Evolutionary conservation across 2,329 filamentous ascomycete genomes (phyloP).

Genomic region (Albifimbria verrucaria): DNA sequence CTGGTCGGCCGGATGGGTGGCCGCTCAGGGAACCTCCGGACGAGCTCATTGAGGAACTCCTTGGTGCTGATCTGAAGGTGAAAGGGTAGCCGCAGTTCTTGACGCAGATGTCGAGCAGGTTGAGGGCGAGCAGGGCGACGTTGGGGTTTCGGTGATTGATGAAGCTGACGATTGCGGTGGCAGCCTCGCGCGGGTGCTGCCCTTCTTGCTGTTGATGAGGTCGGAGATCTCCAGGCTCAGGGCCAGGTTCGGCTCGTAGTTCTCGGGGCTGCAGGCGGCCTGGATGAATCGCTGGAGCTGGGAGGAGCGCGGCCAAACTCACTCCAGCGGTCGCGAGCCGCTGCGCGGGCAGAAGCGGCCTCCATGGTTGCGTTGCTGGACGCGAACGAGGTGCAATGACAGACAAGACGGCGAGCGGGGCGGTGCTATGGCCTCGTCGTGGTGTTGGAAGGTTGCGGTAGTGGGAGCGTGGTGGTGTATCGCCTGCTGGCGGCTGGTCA

Average conservation of each 20-base stretch:
- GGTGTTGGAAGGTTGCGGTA: not conserved
- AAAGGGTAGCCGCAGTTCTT: slow-evolving; percentile 99
- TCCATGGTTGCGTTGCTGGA: slow-evolving; percentile 61
- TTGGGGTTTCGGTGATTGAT: slow-evolving; percentile 98
- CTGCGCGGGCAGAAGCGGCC: slow-evolving; percentile 92
- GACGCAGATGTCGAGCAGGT: slow-evolving; percentile 95
- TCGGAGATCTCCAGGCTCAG: slow-evolving; percentile 95
- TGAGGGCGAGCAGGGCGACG: slow-evolving; percentile 84
- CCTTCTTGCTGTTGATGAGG: slow-evolving; percentile 96
- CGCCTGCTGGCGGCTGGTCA: not conserved
- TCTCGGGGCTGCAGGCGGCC: slow-evolving; percentile 93
- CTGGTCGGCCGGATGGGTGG: slow-evolving; percentile 82
- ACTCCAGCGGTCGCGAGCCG: slow-evolving; percentile 89
- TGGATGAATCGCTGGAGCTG: slow-evolving; percentile 94
- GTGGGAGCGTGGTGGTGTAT: not conserved
- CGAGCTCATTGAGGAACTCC: slow-evolving; percentile 97
- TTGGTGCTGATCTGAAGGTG: slow-evolving; percentile 98
- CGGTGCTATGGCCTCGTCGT: not conserved
- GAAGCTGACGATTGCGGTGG: slow-evolving; percentile 86
- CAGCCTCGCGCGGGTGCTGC: slow-evolving; percentile 92
- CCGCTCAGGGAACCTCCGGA: slow-evolving; percentile 90
- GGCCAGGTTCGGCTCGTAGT: slow-evolving; percentile 96
- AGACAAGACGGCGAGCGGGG: not conserved
- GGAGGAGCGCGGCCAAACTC: slow-evolving; percentile 76
- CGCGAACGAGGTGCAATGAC: not conserved